Percentiles rank a stretch among this genome's conserved stretches.
These are phyloP conservation scores for Lunularia cruciata DNA, from an alignment of 225 moss, liverwort and hornwort genomes.

Conservation along the genomic window DNA sequence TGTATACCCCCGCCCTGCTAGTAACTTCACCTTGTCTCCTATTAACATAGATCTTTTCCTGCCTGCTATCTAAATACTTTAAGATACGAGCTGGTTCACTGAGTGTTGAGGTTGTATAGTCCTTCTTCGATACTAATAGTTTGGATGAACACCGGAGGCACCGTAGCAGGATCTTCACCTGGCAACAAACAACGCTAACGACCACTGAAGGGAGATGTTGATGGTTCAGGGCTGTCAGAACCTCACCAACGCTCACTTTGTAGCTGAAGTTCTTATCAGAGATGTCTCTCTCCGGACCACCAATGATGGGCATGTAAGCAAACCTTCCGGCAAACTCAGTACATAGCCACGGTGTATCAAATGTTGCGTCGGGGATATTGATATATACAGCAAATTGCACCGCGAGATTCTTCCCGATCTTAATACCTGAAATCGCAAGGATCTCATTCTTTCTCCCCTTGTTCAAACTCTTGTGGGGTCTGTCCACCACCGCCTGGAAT, in stretches of 20 bases:
- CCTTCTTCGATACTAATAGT: too few relatives aligned
- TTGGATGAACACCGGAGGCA: too few relatives aligned
- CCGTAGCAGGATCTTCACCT: too few relatives aligned
- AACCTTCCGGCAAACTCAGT: conserved; percentile 7
- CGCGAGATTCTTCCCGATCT: not conserved
- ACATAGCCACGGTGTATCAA: not conserved
- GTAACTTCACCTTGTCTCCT: too few relatives aligned
- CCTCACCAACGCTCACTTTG: not conserved
- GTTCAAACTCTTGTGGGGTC: not conserved
- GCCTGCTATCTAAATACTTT: too few relatives aligned
- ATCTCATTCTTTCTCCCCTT: not conserved
- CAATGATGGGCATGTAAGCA: not conserved
- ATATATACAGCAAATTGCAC: not conserved
- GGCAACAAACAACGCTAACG: not conserved
- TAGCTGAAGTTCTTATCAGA: not conserved
- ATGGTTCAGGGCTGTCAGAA: not conserved
- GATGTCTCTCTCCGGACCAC: conserved; percentile 1
- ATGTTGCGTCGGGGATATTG: not conserved
- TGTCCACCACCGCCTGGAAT: not conserved
- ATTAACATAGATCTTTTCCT: too few relatives aligned
- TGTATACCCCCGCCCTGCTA: too few relatives aligned
- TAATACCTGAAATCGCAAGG: conserved; percentile 1
- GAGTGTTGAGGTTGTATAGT: too few relatives aligned
- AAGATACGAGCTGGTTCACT: too few relatives aligned
- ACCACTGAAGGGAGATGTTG: not conserved